phyloP scores from a whole-genome alignment of 2,329 filamentous ascomycete genomes.

The Bisporella sp. region DNA sequence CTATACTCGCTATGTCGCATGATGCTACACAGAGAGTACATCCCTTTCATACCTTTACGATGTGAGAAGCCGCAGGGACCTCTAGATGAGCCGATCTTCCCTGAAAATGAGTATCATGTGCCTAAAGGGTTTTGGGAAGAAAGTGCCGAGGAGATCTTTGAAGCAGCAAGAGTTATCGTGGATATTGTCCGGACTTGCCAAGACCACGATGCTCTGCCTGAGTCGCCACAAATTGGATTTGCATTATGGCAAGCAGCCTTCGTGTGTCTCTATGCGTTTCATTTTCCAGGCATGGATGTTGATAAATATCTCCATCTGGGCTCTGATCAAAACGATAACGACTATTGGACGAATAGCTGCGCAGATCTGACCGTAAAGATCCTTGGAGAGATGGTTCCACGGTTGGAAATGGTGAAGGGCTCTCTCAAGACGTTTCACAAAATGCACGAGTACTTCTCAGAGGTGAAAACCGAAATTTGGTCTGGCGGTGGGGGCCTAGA shows the following conservation, averaged over 20 bases:
- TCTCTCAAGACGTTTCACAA: slow-evolving; percentile 47
- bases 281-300: slow-evolving; percentile 63
- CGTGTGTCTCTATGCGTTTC: slow-evolving; percentile 56
- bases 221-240: slow-evolving; percentile 62
- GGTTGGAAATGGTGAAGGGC: slow-evolving; percentile 48
- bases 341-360: slow-evolving; percentile 4
- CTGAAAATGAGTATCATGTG: slow-evolving; percentile 36
- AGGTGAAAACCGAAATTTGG: slow-evolving; percentile 38
- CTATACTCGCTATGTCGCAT: slow-evolving; percentile 59
- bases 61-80: slow-evolving; percentile 44
- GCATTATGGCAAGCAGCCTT: slow-evolving; percentile 61
- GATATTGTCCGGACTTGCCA: slow-evolving; percentile 59
- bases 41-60: slow-evolving; percentile 57
- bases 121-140: slow-evolving; percentile 54
- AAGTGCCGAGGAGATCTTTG: slow-evolving; percentile 56
- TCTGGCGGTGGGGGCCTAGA: slow-evolving; percentile 43
- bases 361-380: slow-evolving; percentile 41
- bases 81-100: slow-evolving; percentile 50
- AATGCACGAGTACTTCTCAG: slow-evolving; percentile 46
- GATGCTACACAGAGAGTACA: slow-evolving; percentile 61
- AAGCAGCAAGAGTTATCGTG: slow-evolving; percentile 54
- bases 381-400: slow-evolving; percentile 42
- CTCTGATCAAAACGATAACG: slow-evolving; percentile 7
- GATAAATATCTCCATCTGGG: slow-evolving; percentile 42
- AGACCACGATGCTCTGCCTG: slow-evolving; percentile 47